Base-by-base conservation (phyloP, 2,329 filamentous ascomycete genomes). In the Alternaria metachromatica region DNA sequence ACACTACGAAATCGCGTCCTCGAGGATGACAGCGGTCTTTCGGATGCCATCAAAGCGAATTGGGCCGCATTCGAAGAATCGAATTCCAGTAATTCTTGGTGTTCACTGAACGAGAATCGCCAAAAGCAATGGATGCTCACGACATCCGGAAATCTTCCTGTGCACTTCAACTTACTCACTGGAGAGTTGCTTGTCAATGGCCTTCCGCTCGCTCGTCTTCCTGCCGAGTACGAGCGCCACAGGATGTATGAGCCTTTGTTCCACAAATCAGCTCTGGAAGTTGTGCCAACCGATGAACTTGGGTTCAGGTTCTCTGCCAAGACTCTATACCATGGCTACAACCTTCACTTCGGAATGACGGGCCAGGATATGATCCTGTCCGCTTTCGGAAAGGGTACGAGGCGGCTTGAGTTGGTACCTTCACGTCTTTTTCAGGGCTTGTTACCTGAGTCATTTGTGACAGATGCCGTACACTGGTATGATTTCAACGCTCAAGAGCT, bases 101-200 rank as follows among this genome's bases (percentile, higher is more conserved):
- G 15, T 10, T 21, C 51, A 6, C 60, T 72, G 25, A 18, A 53
- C n/a, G 15, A 3, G 13, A 33, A 23, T 1, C 48, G 41, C 3
- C 45, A 68, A 12, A 13, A 79, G n/a, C 69, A 78, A 37, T 84
- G 81, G 81, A 25, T 81, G 1, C 56, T 64, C 9, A 77, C 68
- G 1, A 62, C 11, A 4, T 71, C 69, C 0, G 67, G 65, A 0
- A 51, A 18, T 2, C 28, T 72, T 2, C 50, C 63, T 2, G 63
- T 68, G 3, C 81, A 85, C 25, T 84, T 84, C 65, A 87, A 87
- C 63, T 53, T 87, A 0, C 65, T 90, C 3, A 84, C 80, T 0
- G 87, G 84, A 0, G 78, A 84, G 23, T 74, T 90, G 0, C 78
- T 88, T 0, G 81, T 89, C 0, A 80, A 88, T 60, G 87, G 87